Base-by-base conservation (phyloP, 441 rosid genomes). In the Hura crepitans region DNA sequence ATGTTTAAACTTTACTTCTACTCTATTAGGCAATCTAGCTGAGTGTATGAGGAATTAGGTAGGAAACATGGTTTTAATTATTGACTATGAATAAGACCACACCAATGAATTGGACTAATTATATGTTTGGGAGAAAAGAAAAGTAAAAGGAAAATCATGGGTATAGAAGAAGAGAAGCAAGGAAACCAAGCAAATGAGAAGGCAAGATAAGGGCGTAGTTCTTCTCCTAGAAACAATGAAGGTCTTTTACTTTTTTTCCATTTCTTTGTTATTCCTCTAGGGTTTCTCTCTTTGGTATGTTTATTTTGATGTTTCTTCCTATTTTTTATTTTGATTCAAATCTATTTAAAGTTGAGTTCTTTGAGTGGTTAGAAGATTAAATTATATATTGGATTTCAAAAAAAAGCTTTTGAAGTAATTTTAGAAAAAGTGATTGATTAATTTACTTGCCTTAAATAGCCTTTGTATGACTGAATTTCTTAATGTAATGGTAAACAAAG, bases 181-280 rank as follows among this genome's bases (percentile, higher is more conserved):
- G 61, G 35, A 35, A 56, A 22, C 64, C 80, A 75, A 60, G 61
- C 43, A 42, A 54, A 17, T 57, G 66, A 71, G 31, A 60, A 55
- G 60, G 74, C 81, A 62, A 74, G 55, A 81, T 87, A 0, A 65
- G 66, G 70, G 73, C 82, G 25, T 89, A 90, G 56, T 87, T 90
- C 72, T 80, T 85, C 72, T 73, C 81, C 31, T 87, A 90, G 92
- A 87, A 87, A 67, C 86, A 84, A 71, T 82, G 76, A 65, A 87
- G 91, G 92, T 89, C 30, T 70, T 62, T 4, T 53, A 5, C 18
- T 73, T 49, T 23, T 20, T 28, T 42, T 27, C 27, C 1, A 11
- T 30, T 23, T 18, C 55, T 8, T 31, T 18, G 5, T 4, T 43
- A 18, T 30, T 2, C 10, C 10, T 49, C 20, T 51, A 37, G 66